phyloP scores from a whole-genome alignment of 352 stramenopile genomes.

The Thalassiosira allenii region DNA sequence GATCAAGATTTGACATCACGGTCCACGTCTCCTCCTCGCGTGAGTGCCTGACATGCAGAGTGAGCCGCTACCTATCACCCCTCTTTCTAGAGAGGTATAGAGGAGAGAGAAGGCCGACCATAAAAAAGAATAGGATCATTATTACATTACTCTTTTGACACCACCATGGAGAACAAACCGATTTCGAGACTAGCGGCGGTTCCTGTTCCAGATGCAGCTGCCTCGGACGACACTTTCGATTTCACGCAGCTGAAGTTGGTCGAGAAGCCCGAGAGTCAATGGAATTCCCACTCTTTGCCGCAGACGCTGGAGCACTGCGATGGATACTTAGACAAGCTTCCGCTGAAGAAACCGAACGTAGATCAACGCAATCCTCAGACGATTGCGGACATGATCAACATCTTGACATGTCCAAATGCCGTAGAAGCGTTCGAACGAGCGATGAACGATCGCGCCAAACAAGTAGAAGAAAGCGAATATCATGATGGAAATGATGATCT shows the following conservation, averaged over 20 bases:
- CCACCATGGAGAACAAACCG: no score
- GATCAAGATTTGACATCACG: no score
- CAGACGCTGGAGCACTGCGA: slow-evolving; percentile 47
- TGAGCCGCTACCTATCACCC: no score
- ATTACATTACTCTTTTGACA: no score
- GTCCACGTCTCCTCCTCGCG: no score
- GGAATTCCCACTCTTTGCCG: slow-evolving; percentile 21
- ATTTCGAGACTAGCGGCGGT: no score
- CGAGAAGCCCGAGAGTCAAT: slow-evolving; percentile 26
- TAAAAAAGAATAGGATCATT: no score
- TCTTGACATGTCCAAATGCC: slow-evolving; percentile 7
- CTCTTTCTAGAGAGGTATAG: no score
- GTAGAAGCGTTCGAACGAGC: neutral
- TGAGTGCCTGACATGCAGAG: no score
- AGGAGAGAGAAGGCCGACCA: no score
- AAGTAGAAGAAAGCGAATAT: slow-evolving; percentile 1
- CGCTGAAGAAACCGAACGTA: slow-evolving; percentile 23
- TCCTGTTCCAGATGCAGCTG: no score
- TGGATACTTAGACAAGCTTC: slow-evolving; percentile 26
- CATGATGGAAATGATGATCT: neutral
- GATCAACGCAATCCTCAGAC: slow-evolving; percentile 36
- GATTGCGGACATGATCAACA: slow-evolving; percentile 51
- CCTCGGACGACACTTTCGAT: no score
- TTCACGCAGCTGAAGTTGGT: slow-evolving; percentile 42
- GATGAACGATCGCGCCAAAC: neutral